Conservation (phyloP, 2,329 filamentous ascomycete genomes). For the Penicillium sp. region DNA sequence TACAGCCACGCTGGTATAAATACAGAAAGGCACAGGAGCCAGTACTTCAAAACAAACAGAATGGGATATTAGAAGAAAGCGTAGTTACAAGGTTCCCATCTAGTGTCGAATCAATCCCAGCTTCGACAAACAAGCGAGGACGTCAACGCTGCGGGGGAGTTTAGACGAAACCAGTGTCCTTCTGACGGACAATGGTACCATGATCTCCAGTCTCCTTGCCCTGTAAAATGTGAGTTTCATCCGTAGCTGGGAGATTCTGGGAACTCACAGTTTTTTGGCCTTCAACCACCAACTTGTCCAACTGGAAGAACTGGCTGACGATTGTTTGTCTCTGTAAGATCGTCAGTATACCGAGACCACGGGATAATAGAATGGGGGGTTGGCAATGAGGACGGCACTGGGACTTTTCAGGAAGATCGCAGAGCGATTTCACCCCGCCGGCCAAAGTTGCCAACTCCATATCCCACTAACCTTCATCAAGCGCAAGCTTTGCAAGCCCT, state of each 20-base stretch:
- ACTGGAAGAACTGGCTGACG: conserved; percentile 90
- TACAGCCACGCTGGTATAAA: conserved; percentile 22
- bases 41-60: conserved; percentile 7
- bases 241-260: background rate
- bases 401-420: background rate
- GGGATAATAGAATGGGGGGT: background rate
- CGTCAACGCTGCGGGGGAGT: background rate
- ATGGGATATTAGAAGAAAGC: conserved; percentile 2
- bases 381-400: background rate
- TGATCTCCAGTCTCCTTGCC: conserved; percentile 59
- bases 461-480: conserved; percentile 74
- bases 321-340: conserved; percentile 82
- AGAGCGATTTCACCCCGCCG: background rate
- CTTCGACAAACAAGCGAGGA: conserved; percentile 18
- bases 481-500: conserved; percentile 82
- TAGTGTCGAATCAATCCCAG: conserved; percentile 29
- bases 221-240: conserved; percentile 19
- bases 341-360: conserved; percentile 34
- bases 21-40: conserved; percentile 19
- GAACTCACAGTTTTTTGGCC: conserved; percentile 71
- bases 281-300: conserved; percentile 90
- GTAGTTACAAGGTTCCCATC: conserved; percentile 8
- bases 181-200: conserved; percentile 71
- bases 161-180: conserved; percentile 67
- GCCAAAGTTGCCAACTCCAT: background rate